Base-by-base conservation (phyloP, 352 stramenopile genomes). In the Phytophthora uliginosa region DNA sequence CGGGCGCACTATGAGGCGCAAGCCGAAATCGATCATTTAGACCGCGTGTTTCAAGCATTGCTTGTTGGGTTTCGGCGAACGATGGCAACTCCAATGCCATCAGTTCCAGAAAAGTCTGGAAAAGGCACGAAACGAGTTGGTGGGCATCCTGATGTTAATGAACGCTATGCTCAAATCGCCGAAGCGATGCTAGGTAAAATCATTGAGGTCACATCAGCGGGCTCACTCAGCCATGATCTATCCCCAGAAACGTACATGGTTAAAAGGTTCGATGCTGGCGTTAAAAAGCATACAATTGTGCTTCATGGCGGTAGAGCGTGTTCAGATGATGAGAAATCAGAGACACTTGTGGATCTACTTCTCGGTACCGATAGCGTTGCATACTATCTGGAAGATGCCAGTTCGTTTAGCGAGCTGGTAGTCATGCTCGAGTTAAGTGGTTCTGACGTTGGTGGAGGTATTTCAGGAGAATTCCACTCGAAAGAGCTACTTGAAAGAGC, bases 401-500 rank as follows among this genome's bases (percentile, higher is more conserved):
- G 28, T 7, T 40, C 60, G 9, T 79, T 79, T 20, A 79, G 75
- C 48, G 75, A 79, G 42, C 26, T 82, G 55, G 75, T 72, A 31
- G 59, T 79, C 59, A 63, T 82, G 56, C 68, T 82, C 8, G 71
- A 79, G 48, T 36, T 78, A 12, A 78, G 64, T 58, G 67, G 72
- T 18, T 79, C 60, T 7, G 75, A 74, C 33, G 42, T 76, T 3
- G 31, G 68, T 47, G 59, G 68, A 57, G 65, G 52, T 20, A 69
- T 77, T 33, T 54, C 67, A 28, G 71, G 75, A 17, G 75, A 78
- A 7, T 82, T 82, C 63, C 72, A 73, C 24, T 82, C 75, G 1
- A 82, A 82, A 59, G 72, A 82, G 50, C 58, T 82, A 20, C 75
- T 82, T 4, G 75, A 82, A 64, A 77, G 74, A 61, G 75, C 72